Base-by-base conservation (phyloP, 306 rosid genomes). In the Alnus glutinosa region DNA sequence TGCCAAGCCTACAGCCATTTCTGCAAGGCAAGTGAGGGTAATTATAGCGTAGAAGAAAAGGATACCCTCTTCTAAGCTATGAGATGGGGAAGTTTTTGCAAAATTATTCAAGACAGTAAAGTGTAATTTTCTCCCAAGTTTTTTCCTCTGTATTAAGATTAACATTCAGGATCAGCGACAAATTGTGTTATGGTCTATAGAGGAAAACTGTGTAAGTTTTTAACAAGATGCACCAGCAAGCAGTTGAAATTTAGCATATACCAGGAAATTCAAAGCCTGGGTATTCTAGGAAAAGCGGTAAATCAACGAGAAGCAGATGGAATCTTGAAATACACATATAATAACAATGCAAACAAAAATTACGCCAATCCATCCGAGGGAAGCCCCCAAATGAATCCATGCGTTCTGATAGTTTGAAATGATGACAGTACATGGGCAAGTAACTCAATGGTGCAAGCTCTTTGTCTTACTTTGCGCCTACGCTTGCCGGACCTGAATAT, bases 401-500 rank as follows among this genome's bases (percentile, higher is more conserved):
- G 54, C 58, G 74, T 67, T 54, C 19, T 14, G 16, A 68, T 48
- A 42, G n/a, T 68, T 63, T 76, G 78, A 51, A 81, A 9, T 55
- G 63, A 48, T 61, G 28, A 49, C 30, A n/a, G 44, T 58, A 69
- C 9, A 39, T 7, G 14, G 70, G 15, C 76, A 68, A 46, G 55
- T 64, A 77, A 54, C 79, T 57, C 67, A 15, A 80, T 37, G 54
- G 4, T 0, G 69, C 55, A 57, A 59, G 55, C 75, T 75, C 68
- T 70, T 77, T 39, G 52, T 44, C 34, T 73, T 30, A 46, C 7
- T 48, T 79, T 32, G 70, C 16, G 46, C 11, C 80, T 79, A 88
- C 51, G 89, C 96, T 84, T 87, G 88, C 64, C 99, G 88, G 73
- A 95, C 94, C 89, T 95, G 99, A 66, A 95, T 95, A 52, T 95